Conservation (phyloP, 768 basidiomycete species). For the Serendipita sp. region DNA sequence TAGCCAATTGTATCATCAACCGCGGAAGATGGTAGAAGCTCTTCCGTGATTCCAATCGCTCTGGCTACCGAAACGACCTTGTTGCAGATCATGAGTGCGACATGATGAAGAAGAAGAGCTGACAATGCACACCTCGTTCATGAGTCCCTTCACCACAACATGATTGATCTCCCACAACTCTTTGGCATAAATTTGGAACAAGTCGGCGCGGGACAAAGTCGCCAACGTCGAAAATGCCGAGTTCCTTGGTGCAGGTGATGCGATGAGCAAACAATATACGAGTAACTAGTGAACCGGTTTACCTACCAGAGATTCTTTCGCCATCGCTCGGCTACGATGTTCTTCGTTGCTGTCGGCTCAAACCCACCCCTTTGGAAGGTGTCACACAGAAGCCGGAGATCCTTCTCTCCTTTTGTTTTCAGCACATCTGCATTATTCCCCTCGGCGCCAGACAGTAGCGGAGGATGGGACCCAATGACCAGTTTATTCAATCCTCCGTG, state of each 20-base stretch:
- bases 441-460: not conserved
- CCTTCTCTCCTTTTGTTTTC: not conserved
- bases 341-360: conserved; percentile 15
- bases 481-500: conserved; percentile 19
- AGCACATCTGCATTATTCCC: not conserved
- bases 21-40: conserved; percentile 17
- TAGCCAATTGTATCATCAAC: conserved; percentile 15
- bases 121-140: conserved; percentile 18
- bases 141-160: conserved; percentile 13
- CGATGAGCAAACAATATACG: not conserved
- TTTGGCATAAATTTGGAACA: conserved; percentile 17
- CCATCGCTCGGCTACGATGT: conserved; percentile 20
- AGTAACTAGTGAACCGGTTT: not conserved
- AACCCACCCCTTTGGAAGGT: conserved; percentile 16
- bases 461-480: conserved; percentile 19
- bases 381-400: conserved; percentile 14
- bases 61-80: conserved; percentile 18
- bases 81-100: not conserved
- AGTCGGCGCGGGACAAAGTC: conserved; percentile 17
- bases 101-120: not conserved
- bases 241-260: conserved; percentile 19
- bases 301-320: conserved; percentile 20
- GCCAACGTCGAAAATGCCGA: conserved; percentile 21
- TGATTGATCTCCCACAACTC: conserved; percentile 12
- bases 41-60: conserved; percentile 9